A percentile compares a stretch with the other conserved stretches of the same genome.
phyloP scores from a whole-genome alignment of 331 rosid genomes.

The Stylosanthes scabra region DNA sequence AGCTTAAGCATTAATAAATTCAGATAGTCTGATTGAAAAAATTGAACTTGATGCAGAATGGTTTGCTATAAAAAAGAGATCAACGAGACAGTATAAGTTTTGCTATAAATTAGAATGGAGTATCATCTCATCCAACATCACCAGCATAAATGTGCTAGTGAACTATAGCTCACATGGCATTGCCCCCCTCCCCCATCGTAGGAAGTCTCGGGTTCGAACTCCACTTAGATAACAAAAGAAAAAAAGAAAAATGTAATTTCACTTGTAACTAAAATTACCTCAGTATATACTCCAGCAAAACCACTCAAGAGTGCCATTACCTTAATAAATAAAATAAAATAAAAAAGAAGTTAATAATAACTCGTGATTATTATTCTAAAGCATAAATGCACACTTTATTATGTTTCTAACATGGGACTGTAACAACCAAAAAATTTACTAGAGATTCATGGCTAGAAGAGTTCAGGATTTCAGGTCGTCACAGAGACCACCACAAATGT shows the following conservation, averaged over 20 bases:
- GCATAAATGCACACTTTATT: conserved; percentile 7
- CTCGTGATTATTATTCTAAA: conserved; percentile 29
- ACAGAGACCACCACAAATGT: conserved; percentile 29
- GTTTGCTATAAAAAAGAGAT: not conserved
- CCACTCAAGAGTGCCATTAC: conserved; percentile 97
- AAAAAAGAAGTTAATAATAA: not conserved
- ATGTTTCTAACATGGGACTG: conserved; percentile 1
- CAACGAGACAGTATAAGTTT: conserved; percentile 4
- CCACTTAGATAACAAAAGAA: too few relatives aligned
- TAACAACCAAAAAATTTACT: too few relatives aligned
- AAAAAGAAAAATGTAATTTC: conserved; percentile 15
- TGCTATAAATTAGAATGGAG: not conserved
- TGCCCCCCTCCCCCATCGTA: too few relatives aligned
- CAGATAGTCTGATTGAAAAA: conserved; percentile 17
- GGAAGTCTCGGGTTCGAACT: too few relatives aligned
- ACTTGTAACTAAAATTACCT: conserved; percentile 58
- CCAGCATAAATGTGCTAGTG: not conserved
- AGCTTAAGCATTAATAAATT: conserved; percentile 19
- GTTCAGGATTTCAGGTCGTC: too few relatives aligned
- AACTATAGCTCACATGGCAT: too few relatives aligned
- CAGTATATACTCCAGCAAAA: conserved; percentile 92
- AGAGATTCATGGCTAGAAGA: too few relatives aligned
- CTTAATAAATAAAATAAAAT: conserved; percentile 47
- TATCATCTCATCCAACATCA: not conserved
- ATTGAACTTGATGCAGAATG: conserved; percentile 27